Base-by-base conservation (phyloP, 129 eudicot genomes). In the Flaveria sonorensis region DNA sequence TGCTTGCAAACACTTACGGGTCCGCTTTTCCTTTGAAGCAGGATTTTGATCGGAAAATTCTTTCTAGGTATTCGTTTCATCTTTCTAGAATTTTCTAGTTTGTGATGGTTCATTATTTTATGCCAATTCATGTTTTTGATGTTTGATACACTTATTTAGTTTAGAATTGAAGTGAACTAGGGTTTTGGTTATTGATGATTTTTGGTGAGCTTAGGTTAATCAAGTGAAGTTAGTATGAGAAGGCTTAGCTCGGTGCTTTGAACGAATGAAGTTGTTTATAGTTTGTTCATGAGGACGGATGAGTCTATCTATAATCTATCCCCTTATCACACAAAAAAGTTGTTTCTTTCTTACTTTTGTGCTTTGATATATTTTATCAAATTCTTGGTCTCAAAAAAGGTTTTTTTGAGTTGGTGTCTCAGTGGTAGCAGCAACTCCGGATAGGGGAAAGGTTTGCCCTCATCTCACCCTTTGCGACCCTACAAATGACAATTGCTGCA, bases 1-100 rank as follows among this genome's bases (percentile, higher is more conserved):
- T 89, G 19, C 82, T 94, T 43, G 85, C 92, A 2, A 81, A 77
- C 73, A 87, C 93, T 26, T 94, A 91, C n/a, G 98, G 98, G 12
- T 82, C 98, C 1, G 97, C 97, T 65, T 89, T 94, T 74, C 97
- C 97, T 30, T 79, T 94, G 77, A 91, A 86, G 78, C 90, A 91
- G 90, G 98, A 94, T 68, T 86, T 94, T 55, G 98, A 94, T 73
- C 89, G 93, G 0, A 88, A 91, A 77, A 87, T 94, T 70, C 90
- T 91, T 19, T 89, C 93, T 43, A 93, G 88, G 97, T 93, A 55
- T 80, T 43, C 28, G 10, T 21, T 14, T 36, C 43, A 18, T 10
- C 26, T 36, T 36, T 50, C 32, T 19, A 36, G 40, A 36, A 36
- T 7, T 46, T 65, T n/a, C 23, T 12, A 21, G 32, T 12, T 7